These are phyloP conservation scores for Erodium maritimum DNA, from an alignment of 345 rosid genomes.

Conservation along the genomic window DNA sequence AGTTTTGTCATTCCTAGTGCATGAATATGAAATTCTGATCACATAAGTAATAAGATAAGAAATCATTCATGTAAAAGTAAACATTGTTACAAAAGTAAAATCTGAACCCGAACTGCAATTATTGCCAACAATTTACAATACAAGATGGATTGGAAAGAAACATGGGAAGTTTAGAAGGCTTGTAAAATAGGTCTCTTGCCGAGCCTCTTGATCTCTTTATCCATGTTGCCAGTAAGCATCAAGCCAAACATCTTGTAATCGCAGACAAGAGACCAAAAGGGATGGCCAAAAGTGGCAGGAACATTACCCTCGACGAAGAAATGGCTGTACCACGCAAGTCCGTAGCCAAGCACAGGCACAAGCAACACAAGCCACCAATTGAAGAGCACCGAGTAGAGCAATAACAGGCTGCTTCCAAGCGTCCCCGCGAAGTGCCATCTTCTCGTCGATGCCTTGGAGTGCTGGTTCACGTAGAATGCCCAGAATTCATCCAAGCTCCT, in stretches of 20 bases:
- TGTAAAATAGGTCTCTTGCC: slow-evolving; percentile 83
- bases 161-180: slow-evolving; percentile 24
- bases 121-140: too few relatives aligned
- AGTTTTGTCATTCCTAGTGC: too few relatives aligned
- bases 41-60: too few relatives aligned
- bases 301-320: slow-evolving; percentile 86
- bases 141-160: neutral
- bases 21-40: too few relatives aligned
- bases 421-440: slow-evolving; percentile 83
- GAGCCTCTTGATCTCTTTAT: slow-evolving; percentile 85
- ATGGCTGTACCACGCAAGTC: slow-evolving; percentile 89
- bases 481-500: slow-evolving; percentile 89
- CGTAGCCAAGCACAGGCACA: slow-evolving; percentile 71
- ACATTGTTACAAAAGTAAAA: too few relatives aligned
- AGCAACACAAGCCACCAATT: slow-evolving; percentile 45
- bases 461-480: slow-evolving; percentile 81
- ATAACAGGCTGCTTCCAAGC: slow-evolving; percentile 29
- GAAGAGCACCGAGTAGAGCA: slow-evolving; percentile 43
- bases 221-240: slow-evolving; percentile 91
- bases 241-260: slow-evolving; percentile 86
- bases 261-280: slow-evolving; percentile 75
- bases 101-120: too few relatives aligned
- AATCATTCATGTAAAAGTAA: too few relatives aligned
- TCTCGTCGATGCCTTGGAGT: slow-evolving; percentile 78
- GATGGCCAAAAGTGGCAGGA: slow-evolving; percentile 79